A percentile compares a stretch with the other conserved stretches of the same genome.
These are phyloP conservation scores for Sodiomyces alkalinus DNA, from an alignment of 2,329 filamentous ascomycete species.

Conservation along the genomic window DNA sequence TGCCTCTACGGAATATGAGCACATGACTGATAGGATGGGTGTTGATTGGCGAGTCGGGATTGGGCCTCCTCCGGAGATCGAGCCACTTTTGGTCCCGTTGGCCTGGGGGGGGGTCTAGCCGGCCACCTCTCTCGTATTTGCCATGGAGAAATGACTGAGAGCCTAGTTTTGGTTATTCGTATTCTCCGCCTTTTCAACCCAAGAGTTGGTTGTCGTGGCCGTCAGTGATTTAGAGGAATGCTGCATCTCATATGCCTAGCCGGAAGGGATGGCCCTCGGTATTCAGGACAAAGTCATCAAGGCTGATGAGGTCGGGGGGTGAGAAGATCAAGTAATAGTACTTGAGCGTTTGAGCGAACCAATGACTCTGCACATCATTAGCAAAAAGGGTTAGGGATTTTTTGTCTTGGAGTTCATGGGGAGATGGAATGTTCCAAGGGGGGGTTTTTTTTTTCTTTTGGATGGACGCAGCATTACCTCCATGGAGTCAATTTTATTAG, in stretches of 20 bases:
- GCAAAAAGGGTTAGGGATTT: too few relatives aligned
- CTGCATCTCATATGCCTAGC: background rate
- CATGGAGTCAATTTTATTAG: background rate
- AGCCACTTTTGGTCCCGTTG: too few relatives aligned
- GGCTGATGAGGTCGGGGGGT: constrained; percentile 43
- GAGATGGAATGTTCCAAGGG: too few relatives aligned
- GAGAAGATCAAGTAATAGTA: constrained; percentile 62
- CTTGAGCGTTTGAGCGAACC: constrained; percentile 59
- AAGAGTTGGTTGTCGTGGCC: background rate
- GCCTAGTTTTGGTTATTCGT: background rate
- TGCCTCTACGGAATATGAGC: too few relatives aligned
- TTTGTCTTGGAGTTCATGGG: too few relatives aligned
- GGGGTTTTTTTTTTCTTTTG: too few relatives aligned
- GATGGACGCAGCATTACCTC: too few relatives aligned
- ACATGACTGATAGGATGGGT: too few relatives aligned
- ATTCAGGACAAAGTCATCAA: constrained; percentile 53
- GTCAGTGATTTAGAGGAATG: background rate
- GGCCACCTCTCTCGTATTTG: background rate
- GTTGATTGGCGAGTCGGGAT: too few relatives aligned
- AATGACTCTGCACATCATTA: constrained; percentile 44
- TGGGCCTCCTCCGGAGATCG: too few relatives aligned
- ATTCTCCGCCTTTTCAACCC: background rate
- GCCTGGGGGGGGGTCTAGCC: too few relatives aligned
- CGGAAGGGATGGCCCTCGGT: constrained; percentile 34
- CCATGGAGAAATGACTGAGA: background rate